These are phyloP conservation scores for Cavenderia fasciculata DNA, from an alignment of 78 protist genomes.

Conservation along the genomic window DNA sequence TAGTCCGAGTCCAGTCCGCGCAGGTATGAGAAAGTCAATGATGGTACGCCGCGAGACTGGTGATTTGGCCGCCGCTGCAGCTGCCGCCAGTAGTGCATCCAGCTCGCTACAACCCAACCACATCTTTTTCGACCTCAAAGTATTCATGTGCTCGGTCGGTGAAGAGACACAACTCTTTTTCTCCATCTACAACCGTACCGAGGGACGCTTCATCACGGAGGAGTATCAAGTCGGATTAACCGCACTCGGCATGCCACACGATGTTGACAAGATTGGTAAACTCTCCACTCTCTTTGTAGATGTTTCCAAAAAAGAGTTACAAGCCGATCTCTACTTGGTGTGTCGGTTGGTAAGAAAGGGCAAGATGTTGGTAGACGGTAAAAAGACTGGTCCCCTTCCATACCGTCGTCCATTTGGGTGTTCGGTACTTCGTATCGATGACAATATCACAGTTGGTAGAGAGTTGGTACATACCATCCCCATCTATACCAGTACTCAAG, in stretches of 20 bases:
- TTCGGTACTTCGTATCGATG: slow-evolving; percentile 34
- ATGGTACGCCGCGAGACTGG: neutral
- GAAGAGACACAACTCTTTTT: slow-evolving; percentile 66
- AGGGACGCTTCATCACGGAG: slow-evolving; percentile 62
- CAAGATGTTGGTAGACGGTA: slow-evolving; percentile 50
- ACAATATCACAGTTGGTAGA: slow-evolving; percentile 28
- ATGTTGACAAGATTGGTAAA: slow-evolving; percentile 53
- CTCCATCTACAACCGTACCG: slow-evolving; percentile 49
- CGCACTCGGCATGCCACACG: slow-evolving; percentile 66
- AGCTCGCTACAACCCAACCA: slow-evolving; percentile 33
- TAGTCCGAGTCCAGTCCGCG: too few relatives aligned
- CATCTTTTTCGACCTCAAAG: slow-evolving; percentile 46
- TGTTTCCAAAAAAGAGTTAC: slow-evolving; percentile 55
- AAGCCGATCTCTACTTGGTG: slow-evolving; percentile 41
- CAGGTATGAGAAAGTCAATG: neutral
- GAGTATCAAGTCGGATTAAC: slow-evolving; percentile 71
- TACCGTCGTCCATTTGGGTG: slow-evolving; percentile 77
- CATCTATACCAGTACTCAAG: slow-evolving; percentile 46
- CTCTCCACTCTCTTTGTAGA: slow-evolving; percentile 54
- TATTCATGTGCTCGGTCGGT: slow-evolving; percentile 71
- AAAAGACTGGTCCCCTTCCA: slow-evolving; percentile 35
- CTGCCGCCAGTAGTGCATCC: neutral
- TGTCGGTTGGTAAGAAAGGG: slow-evolving; percentile 51
- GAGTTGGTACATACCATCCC: slow-evolving; percentile 53
- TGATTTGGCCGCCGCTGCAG: neutral